Evolutionary conservation across 192 early-diverging fungal species (phyloP), one percentile per base, ranked within the genome.

Genomic region (Chytriomyces hyalinus): DNA sequence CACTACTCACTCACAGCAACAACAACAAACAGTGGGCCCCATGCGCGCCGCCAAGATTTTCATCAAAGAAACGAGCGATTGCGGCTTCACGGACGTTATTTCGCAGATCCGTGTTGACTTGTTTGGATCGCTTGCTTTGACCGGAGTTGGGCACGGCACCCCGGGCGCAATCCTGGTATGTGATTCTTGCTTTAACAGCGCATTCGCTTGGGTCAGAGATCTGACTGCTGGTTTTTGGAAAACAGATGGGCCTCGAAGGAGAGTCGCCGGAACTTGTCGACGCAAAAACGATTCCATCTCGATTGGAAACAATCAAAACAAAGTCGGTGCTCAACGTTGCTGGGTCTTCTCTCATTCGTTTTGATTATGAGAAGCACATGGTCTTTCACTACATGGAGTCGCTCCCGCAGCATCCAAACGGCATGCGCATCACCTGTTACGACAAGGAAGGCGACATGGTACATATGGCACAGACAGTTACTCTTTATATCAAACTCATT

Each of bases 11-110:
- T 49, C 20, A n/a, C 53, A n/a, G 53, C 36, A 36, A 57, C 53
- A 13, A 13, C 53, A 92, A 94, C n/a, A n/a, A 77, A 95, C 93
- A 0, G 94, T 98, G 24, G 96, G 96, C 11, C 96, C 96, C 17
- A 98, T 98, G 96, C 90, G 96, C 28, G 95, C 96, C 9, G 93
- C 95, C 45, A 95, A 94, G 84, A 95, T 95, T 61, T 98, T 98
- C 86, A 87, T 95, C 28, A 86, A 90, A 72, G 96, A 98, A 70
- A 77, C 96, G 45, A 90, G 90, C 69, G 84, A 90, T 26, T 89
- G 91, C 70, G 17, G 48, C 10, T 62, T 82, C 8, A 61, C 80
- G 4, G 72, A 63, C 6, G 69, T 53, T 8, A 88, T 92, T 6
- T 67, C 70, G 24, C 84, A 82, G 63, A 84, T 94, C 80, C 85